Evolutionary conservation across 768 basidiomycete species (phyloP).

Genomic region (Phaeotremella fagi): DNA sequence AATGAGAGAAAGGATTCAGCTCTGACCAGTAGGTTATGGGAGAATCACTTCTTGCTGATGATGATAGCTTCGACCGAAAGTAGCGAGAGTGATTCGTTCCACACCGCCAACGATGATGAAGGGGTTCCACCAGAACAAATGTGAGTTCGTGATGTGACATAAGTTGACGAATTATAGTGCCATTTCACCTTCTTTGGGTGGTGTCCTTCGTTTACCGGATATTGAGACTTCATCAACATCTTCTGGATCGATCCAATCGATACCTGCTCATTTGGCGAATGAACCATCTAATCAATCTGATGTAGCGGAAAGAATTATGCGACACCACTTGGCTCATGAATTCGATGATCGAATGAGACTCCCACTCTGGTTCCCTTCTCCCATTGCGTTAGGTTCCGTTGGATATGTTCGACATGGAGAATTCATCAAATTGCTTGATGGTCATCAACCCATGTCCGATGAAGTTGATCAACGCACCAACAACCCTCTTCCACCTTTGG

Average conservation of each 20-base stretch:
- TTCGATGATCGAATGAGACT: slow-evolving; percentile 65
- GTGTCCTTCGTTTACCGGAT: slow-evolving; percentile 8
- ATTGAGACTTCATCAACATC: slow-evolving; percentile 25
- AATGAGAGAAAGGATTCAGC: slow-evolving; percentile 1
- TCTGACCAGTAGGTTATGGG: slow-evolving; percentile 3
- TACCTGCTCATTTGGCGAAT: slow-evolving; percentile 19
- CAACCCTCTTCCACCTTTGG: slow-evolving; percentile 16
- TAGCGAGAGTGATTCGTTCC: slow-evolving; percentile 6
- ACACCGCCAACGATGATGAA: slow-evolving; percentile 13
- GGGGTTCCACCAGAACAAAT: slow-evolving; percentile 5
- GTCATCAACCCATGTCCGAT: slow-evolving; percentile 53
- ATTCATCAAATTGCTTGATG: slow-evolving; percentile 70
- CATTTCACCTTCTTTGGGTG: slow-evolving; percentile 16
- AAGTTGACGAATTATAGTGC: slow-evolving; percentile 6
- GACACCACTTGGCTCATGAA: slow-evolving; percentile 61
- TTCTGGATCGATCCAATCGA: slow-evolving; percentile 30
- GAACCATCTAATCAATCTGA: slow-evolving; percentile 28
- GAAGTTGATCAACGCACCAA: background rate
- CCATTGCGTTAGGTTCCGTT: slow-evolving; percentile 63
- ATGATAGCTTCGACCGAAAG: background rate
- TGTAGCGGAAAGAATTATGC: slow-evolving; percentile 59
- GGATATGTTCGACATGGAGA: slow-evolving; percentile 68
- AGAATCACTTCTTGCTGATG: background rate
- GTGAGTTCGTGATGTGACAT: background rate
- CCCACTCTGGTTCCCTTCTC: slow-evolving; percentile 67